phyloP scores from a whole-genome alignment of 2,329 filamentous ascomycete genomes.

The Sclerotinia subarctica region DNA sequence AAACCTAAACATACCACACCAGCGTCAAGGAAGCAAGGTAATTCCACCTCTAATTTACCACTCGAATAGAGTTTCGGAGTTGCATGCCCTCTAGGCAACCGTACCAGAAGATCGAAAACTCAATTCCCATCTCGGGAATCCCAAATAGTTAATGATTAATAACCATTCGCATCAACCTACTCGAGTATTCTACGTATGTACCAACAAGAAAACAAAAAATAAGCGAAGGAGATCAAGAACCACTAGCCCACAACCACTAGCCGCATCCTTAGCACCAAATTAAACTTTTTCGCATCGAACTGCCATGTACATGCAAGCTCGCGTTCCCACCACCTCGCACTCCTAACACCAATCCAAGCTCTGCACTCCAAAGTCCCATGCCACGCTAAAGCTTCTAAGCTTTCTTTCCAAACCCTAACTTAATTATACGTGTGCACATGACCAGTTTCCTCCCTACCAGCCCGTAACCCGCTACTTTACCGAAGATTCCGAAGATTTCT shows the following conservation, averaged over 20 bases:
- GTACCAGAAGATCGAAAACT: no score
- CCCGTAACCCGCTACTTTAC: not conserved
- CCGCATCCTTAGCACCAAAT: not conserved
- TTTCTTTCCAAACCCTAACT: not conserved
- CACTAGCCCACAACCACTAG: not conserved
- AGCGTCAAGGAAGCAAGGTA: no score
- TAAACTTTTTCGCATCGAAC: not conserved
- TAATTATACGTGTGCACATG: not conserved
- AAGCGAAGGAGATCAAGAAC: not conserved
- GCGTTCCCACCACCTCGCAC: no score
- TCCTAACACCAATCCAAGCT: not conserved
- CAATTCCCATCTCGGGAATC: no score
- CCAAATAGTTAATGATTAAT: not conserved
- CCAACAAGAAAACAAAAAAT: not conserved
- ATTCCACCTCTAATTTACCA: no score
- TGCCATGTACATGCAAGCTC: not conserved
- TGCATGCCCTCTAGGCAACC: no score
- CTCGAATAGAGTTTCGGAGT: no score
- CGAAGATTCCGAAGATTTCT: not conserved
- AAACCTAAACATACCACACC: no score
- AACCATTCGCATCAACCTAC: not conserved
- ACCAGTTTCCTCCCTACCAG: not conserved
- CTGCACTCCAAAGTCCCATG: no score
- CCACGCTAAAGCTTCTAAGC: not conserved
- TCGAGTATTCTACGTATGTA: not conserved